Conservation (phyloP, 768 basidiomycete species). For the Rhizopogon vulgaris region DNA sequence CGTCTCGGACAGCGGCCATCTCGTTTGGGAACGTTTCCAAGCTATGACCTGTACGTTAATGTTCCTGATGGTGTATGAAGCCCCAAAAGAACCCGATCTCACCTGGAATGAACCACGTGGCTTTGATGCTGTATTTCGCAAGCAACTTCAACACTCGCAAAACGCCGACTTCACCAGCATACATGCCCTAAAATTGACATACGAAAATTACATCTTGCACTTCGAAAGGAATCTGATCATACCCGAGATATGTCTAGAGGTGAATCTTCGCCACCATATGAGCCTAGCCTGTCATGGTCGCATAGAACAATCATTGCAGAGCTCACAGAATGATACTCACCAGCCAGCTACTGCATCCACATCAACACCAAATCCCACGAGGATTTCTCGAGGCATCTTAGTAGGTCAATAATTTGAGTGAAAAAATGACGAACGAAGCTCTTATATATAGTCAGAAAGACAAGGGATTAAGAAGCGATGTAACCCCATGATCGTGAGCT, state of each 20-base stretch:
- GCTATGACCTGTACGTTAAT: slow-evolving; percentile 42
- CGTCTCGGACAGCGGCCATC: slow-evolving; percentile 60
- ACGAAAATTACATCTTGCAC: background rate
- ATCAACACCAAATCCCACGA: slow-evolving; percentile 59
- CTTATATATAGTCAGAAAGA: background rate
- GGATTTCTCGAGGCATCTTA: slow-evolving; percentile 45
- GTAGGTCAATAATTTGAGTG: background rate
- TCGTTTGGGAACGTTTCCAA: slow-evolving; percentile 65
- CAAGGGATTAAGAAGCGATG: background rate
- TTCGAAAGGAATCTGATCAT: slow-evolving; percentile 2
- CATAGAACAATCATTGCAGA: background rate
- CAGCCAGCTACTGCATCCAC: slow-evolving; percentile 72
- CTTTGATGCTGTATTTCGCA: slow-evolving; percentile 54
- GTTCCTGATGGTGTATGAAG: background rate
- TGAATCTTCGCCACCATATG: slow-evolving; percentile 63
- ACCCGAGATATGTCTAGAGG: slow-evolving; percentile 60
- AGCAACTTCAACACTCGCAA: slow-evolving; percentile 63
- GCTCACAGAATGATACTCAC: slow-evolving; percentile 21
- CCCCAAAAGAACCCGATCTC: background rate
- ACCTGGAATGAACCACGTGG: slow-evolving; percentile 74
- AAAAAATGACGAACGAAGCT: no score
- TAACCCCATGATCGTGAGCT: background rate
- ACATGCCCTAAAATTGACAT: slow-evolving; percentile 41
- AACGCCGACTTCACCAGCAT: slow-evolving; percentile 64
- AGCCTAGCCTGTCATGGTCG: slow-evolving; percentile 43